Percentiles rank a stretch among this genome's conserved stretches.
Conservation (phyloP, 2,329 filamentous ascomycete genomes). For the Rhynchosporium agropyri region DNA sequence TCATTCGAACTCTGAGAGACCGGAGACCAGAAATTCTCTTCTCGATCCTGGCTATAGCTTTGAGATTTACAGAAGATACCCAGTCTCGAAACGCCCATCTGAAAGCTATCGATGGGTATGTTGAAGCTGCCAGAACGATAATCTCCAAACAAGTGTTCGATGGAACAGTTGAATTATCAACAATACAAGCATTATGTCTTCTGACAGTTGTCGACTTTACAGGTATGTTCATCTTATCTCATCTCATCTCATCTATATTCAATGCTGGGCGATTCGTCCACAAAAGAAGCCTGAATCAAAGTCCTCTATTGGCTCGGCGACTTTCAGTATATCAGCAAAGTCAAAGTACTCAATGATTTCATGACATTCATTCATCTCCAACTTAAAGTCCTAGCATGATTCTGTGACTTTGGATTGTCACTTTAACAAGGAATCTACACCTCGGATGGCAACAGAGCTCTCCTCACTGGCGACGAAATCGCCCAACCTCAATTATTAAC, state of each 20-base stretch:
- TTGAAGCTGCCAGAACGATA: conserved; percentile 41
- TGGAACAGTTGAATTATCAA: conserved; percentile 45
- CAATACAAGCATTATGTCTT: conserved; percentile 45
- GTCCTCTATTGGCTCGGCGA: no score
- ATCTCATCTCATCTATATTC: no score
- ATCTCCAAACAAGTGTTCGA: conserved; percentile 44
- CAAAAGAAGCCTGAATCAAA: no score
- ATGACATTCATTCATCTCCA: no score
- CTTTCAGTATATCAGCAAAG: no score
- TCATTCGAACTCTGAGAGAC: conserved; percentile 45
- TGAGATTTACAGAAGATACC: conserved; percentile 46
- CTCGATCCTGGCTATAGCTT: conserved; percentile 46
- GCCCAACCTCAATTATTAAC: not conserved
- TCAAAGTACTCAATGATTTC: no score
- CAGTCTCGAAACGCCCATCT: conserved; percentile 34
- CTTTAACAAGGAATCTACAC: no score
- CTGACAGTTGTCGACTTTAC: conserved; percentile 46
- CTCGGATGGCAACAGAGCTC: no score
- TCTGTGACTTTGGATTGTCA: no score
- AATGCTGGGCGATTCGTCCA: no score
- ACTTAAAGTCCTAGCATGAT: no score
- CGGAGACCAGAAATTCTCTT: conserved; percentile 45
- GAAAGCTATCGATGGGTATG: conserved; percentile 43
- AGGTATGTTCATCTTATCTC: conserved; percentile 34
- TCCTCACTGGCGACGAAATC: no score